Base-by-base conservation (phyloP, 164 flowering plant species). In the Vitis riparia region DNA sequence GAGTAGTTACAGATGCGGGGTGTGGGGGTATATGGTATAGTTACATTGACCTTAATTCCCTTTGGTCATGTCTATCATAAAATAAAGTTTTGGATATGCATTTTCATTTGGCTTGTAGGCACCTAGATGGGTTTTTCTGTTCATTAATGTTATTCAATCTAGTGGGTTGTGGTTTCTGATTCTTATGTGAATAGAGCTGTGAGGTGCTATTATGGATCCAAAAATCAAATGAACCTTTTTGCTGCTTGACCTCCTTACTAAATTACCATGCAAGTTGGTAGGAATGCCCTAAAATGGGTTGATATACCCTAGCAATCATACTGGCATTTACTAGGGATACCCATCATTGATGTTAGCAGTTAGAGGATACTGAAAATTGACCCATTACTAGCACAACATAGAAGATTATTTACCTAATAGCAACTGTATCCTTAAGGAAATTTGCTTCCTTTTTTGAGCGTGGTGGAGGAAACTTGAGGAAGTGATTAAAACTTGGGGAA, bases 11-110 rank as follows among this genome's bases (percentile, higher is more conserved):
- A 65, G 66, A 70, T 56, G 56, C 64, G 77, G 73, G 62, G 59
- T 53, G 37, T 71, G 81, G 44, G 85, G 76, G 80, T 80, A 75
- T 74, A 79, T 78, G 81, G 75, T 77, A 75, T 79, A 79, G 73
- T 66, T 37, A 59, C 50, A 52, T 72, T 65, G 55, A 58, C 68
- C 56, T 61, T 73, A 27, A 16, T 50, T 52, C 11, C 47, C 15
- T 63, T 65, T 64, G 62, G 32, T 51, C 13, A 48, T 56, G 49
- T 2, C 55, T 63, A 17, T 51, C 64, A 44, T 47, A 37, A 58
- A 72, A 65, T 47, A 72, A 75, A 75, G 52, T 57, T 69, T 68
- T 68, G 68, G 17, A 55, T 69, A 50, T 57, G 30, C 58, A 52
- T 51, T 67, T 47, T 14, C 51, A 15, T 60, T 66, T 19, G 16